phyloP scores from a whole-genome alignment of 208 protist species.

The Leishmania major region DNA sequence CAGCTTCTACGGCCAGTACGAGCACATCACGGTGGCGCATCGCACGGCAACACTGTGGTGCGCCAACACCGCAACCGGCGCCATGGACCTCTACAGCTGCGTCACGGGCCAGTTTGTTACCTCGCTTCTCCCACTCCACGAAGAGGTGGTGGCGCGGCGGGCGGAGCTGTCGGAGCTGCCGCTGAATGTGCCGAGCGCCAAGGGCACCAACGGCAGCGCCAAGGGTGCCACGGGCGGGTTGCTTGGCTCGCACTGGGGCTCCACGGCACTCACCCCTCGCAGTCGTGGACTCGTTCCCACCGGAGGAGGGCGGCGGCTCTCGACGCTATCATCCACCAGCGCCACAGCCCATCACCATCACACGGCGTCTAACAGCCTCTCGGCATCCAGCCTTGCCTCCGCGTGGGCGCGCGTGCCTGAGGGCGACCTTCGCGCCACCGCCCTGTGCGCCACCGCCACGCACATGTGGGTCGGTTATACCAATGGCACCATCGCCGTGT shows the following conservation, averaged over 20 bases:
- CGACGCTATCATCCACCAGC: neutral
- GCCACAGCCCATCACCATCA: neutral
- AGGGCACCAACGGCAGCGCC: neutral
- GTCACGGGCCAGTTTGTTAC: constrained; percentile 56
- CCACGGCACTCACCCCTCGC: neutral
- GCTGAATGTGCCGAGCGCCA: neutral
- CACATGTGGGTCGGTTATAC: constrained; percentile 83
- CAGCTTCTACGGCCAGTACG: constrained; percentile 48
- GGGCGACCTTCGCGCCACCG: constrained; percentile 8
- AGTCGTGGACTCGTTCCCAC: constrained; percentile 12
- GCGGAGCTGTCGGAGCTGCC: constrained; percentile 23
- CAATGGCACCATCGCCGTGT: constrained; percentile 75
- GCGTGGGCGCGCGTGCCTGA: neutral
- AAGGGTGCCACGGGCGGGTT: neutral
- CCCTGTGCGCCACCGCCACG: constrained; percentile 51
- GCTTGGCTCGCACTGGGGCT: neutral
- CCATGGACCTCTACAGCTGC: constrained; percentile 71
- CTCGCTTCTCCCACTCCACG: constrained; percentile 29
- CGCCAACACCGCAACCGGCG: constrained; percentile 43
- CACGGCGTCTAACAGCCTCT: neutral
- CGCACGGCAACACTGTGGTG: constrained; percentile 64
- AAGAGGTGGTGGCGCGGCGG: constrained; percentile 13
- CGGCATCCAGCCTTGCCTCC: neutral
- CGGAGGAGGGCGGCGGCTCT: neutral
- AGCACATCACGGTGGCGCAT: constrained; percentile 31